A percentile compares a stretch with the other conserved stretches of the same genome.
These are phyloP conservation scores for Colletotrichum siamense DNA, from an alignment of 2,329 filamentous ascomycete species.

Conservation along the genomic window DNA sequence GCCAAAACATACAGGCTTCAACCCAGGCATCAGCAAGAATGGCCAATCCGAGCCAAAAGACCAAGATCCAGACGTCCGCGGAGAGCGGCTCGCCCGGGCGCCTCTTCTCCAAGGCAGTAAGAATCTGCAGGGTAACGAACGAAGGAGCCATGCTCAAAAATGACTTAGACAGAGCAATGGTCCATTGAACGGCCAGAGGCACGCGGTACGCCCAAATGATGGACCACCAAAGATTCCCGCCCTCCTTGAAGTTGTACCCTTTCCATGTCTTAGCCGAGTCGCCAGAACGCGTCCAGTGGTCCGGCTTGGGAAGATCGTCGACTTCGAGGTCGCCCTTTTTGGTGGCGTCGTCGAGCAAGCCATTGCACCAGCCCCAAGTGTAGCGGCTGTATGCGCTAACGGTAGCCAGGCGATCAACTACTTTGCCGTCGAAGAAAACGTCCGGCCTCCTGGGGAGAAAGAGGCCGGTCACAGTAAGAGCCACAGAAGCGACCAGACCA, in stretches of 20 bases:
- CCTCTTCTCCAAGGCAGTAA: slow-evolving; percentile 67
- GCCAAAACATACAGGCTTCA: slow-evolving; percentile 72
- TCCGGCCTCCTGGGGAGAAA: slow-evolving; percentile 71
- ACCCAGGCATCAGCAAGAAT: slow-evolving; percentile 65
- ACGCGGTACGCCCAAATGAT: slow-evolving; percentile 63
- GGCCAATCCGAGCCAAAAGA: slow-evolving; percentile 65
- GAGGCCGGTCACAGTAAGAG: slow-evolving; percentile 53
- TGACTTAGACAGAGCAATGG: slow-evolving; percentile 57
- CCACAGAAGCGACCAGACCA: slow-evolving; percentile 50
- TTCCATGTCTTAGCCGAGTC: slow-evolving; percentile 58
- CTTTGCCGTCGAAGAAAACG: slow-evolving; percentile 62
- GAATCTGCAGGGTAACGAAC: slow-evolving; percentile 69
- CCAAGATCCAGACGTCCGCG: slow-evolving; percentile 69
- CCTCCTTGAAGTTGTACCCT: slow-evolving; percentile 44
- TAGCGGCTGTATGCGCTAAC: slow-evolving; percentile 65
- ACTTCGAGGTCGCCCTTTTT: slow-evolving; percentile 66
- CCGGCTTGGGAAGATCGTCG: slow-evolving; percentile 66
- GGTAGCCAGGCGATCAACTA: slow-evolving; percentile 69
- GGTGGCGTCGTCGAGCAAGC: slow-evolving; percentile 59
- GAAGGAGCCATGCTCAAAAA: slow-evolving; percentile 74
- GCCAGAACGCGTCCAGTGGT: slow-evolving; percentile 57
- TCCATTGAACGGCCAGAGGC: slow-evolving; percentile 63
- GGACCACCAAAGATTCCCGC: slow-evolving; percentile 59
- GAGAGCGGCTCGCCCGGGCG: slow-evolving; percentile 49
- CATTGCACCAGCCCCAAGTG: slow-evolving; percentile 69